Percentiles rank a stretch among this genome's conserved stretches.
Evolutionary conservation across 345 rosid species (phyloP).

Genomic region (Eucalyptus dawsonii): DNA sequence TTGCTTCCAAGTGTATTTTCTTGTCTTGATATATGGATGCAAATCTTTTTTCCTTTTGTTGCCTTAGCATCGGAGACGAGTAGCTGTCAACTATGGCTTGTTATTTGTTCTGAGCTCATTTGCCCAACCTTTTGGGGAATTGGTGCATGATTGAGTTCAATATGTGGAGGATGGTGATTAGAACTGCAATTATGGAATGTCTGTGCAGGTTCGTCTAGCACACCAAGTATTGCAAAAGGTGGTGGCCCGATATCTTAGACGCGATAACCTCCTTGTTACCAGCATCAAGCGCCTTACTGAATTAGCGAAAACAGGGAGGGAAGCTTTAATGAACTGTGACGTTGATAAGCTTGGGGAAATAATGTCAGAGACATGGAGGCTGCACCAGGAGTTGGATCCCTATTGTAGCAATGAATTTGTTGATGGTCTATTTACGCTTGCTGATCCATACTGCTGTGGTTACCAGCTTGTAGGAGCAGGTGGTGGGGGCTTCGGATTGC

Average conservation of each 20-base stretch:
- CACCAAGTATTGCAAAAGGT: slow-evolving; percentile 92
- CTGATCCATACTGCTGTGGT: slow-evolving; percentile 74
- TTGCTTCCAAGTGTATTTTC: neutral
- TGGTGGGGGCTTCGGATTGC: slow-evolving; percentile 84
- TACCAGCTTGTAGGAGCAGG: slow-evolving; percentile 98
- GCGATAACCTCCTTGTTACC: slow-evolving; percentile 72
- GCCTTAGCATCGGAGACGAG: neutral
- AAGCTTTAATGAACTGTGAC: slow-evolving; percentile 82
- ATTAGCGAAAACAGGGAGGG: slow-evolving; percentile 77
- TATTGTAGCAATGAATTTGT: slow-evolving; percentile 88
- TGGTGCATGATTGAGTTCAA: neutral
- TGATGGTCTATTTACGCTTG: slow-evolving; percentile 50
- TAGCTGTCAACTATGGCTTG: neutral
- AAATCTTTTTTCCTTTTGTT: neutral
- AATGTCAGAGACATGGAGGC: slow-evolving; percentile 87
- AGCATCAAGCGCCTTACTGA: slow-evolving; percentile 82
- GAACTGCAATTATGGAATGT: neutral
- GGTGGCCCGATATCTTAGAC: slow-evolving; percentile 65
- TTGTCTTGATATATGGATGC: neutral
- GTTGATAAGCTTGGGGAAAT: slow-evolving; percentile 76
- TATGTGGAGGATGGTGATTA: neutral
- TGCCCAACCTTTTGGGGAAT: neutral
- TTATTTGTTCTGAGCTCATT: neutral
- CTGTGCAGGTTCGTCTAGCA: slow-evolving; percentile 78
- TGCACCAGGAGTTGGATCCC: slow-evolving; percentile 97